Evolutionary conservation across 805 yeast genomes (phyloP), one percentile per base, ranked within the genome.

Genomic region (Lipomyces yamadae): DNA sequence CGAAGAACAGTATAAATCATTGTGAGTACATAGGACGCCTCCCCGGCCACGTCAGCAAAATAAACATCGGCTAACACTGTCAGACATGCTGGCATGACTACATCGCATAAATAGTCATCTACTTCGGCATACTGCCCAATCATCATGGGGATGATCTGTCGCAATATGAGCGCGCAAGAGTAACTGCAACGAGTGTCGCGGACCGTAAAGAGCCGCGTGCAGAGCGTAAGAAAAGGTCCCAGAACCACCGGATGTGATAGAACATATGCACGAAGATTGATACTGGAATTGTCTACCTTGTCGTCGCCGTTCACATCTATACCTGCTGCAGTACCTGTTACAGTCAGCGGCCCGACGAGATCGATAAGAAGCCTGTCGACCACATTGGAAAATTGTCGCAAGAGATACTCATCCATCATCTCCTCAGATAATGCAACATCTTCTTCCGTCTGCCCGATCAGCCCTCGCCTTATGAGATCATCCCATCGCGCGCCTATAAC

Each of bases 321-420:
- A 24, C 29, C 59, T 13, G 8, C 59, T 30, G 45, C 6, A 10
- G 42, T 18, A 42, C 42, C 15, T 42, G 18, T 45, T 3, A 18
- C 53, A 42, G 56, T 33, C 54, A 62, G 29, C 37, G 66, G 71
- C 1, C 71, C 71, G 32, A 63, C 62, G 32, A 68, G 61, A 39
- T 68, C 71, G 24, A 68, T 39, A 70, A 95, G 78, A 74, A 93
- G 82, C 66, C 98, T 82, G 62, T 89, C 97, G 10, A 91, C 91
- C 2, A 96, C 93, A 1, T 96, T 96, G 0, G 98, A 93, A 52
- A 95, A 83, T 76, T 95, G 98, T 72, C 99, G 83, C 67, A 94
- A 80, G 81, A 94, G 84, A 77, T 94, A 97, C 76, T 95, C 99
- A 72, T 94, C 98, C 90, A 95, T 89, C 96, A 95, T 95, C 75